Evolutionary conservation across 306 rosid species (phyloP).

Genomic region (Gleditsia sinensis): DNA sequence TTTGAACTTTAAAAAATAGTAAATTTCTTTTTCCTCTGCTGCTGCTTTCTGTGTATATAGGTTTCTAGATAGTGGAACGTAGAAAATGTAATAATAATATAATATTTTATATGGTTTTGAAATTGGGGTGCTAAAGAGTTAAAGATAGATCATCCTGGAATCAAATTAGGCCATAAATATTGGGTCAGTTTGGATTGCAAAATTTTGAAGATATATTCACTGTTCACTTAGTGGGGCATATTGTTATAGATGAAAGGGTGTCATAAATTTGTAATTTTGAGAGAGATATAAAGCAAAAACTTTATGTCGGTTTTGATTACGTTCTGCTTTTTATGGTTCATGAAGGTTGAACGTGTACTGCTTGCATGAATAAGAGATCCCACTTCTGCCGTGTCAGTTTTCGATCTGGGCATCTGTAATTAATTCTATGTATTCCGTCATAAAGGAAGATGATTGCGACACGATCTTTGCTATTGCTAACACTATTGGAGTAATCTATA

Average conservation of each 20-base stretch:
- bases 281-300: constrained; percentile 21
- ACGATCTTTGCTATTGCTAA: constrained; percentile 43
- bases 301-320: constrained; percentile 27
- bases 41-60: constrained; percentile 33
- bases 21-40: background rate
- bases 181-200: constrained; percentile 11
- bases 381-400: constrained; percentile 36
- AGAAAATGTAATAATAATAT: constrained; percentile 6
- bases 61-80: constrained; percentile 4
- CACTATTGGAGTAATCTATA: too few relatives aligned
- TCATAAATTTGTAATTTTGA: constrained; percentile 33
- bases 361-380: constrained; percentile 31
- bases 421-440: constrained; percentile 34
- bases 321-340: constrained; percentile 29
- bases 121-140: background rate
- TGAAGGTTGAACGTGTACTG: constrained; percentile 19
- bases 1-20: constrained; percentile 12
- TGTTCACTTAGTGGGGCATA: constrained; percentile 27
- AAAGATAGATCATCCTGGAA: constrained; percentile 6
- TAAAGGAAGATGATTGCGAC: constrained; percentile 47
- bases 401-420: constrained; percentile 3
- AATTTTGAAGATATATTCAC: constrained; percentile 11
- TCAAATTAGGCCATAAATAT: background rate
- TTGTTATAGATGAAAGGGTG: constrained; percentile 29
- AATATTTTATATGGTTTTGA: constrained; percentile 24